Evolutionary conservation across 305 asterid genomes (phyloP).

Genomic region (Fraxinus baroniana): DNA sequence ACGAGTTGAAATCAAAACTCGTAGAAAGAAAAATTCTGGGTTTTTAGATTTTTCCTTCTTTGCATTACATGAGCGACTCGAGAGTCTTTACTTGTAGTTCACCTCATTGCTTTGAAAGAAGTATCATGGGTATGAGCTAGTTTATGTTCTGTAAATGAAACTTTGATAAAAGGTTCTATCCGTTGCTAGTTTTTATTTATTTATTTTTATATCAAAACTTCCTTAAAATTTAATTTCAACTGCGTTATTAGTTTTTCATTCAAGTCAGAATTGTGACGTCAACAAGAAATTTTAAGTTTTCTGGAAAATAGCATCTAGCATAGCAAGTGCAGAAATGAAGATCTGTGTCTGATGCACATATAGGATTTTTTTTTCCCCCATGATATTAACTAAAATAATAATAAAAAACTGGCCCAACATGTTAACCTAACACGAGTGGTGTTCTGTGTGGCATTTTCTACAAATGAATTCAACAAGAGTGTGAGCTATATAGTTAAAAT

Average conservation of each 20-base stretch:
- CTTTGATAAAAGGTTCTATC: not conserved
- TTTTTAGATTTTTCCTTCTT: constrained; percentile 31
- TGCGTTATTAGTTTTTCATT: not conserved
- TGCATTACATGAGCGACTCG: not conserved
- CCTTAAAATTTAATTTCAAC: not conserved
- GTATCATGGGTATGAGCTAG: not conserved
- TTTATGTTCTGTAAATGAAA: not conserved
- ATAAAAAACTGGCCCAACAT: not conserved
- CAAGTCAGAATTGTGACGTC: not conserved
- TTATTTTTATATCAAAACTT: not conserved
- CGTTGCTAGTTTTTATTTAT: not conserved
- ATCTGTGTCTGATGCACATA: not conserved
- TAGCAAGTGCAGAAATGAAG: not conserved
- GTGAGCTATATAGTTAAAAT: not conserved
- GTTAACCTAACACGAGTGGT: not conserved
- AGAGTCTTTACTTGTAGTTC: not conserved
- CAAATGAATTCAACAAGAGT: not conserved
- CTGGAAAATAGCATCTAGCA: not conserved
- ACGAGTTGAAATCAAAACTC: constrained; percentile 53
- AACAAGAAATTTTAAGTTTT: not conserved
- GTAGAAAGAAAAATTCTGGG: constrained; percentile 44
- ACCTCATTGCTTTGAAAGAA: not conserved
- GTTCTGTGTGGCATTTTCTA: not conserved
- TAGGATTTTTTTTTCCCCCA: not conserved
- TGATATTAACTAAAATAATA: too few relatives aligned